Base-by-base conservation (phyloP, 2,329 filamentous ascomycete genomes). In the Monilinia vaccinii-corymbosi region DNA sequence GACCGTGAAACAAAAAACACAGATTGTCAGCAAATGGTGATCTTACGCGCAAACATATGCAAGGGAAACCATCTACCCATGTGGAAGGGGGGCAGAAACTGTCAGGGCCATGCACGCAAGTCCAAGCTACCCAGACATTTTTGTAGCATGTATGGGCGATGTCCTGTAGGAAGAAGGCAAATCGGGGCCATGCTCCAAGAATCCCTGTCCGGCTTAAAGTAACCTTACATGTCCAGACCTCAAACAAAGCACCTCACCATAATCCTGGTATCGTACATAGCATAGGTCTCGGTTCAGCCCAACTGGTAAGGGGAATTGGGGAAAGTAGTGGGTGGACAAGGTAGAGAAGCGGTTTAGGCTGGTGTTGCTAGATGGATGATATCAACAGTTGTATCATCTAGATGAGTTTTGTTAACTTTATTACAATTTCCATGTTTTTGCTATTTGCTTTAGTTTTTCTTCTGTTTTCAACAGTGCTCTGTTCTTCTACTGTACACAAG, bases 11-110 rank as follows among this genome's bases (percentile, higher is more conserved):
- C 11, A 23, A 32, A 38, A 16, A 16, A 8, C 31, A 46, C 18
- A 18, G 31, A 46, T 31, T 47, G 59, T 61, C 59, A 61, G 59
- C 59, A 57, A 42, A 36, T 57, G 59, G 25, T 6, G 25, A 61
- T 61, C 59, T 58, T 58, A 61, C 46, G 18, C 53, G 49, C 34
- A 44, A 32, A 21, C 16, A 25, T 44, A 44, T 44, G 51, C 21
- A 53, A 52, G 36, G 50, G 40, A 52, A 40, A 31, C 50, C 50
- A 40, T 52, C 25, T 13, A 53, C 44, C 51, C 51, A 53, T 53
- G 38, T 48, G 53, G 36, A 52, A 50, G 38, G 36, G 36, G 49
- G 21, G 14, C 3, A 36, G 36, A 58, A 38, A 58, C 45, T 57
- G 55, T 53, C 57, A 59, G 57, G 57, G 48, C 49, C 48, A 53